Evolutionary conservation across 129 eudicot genomes (phyloP).

Genomic region (Tanacetum coccineum): DNA sequence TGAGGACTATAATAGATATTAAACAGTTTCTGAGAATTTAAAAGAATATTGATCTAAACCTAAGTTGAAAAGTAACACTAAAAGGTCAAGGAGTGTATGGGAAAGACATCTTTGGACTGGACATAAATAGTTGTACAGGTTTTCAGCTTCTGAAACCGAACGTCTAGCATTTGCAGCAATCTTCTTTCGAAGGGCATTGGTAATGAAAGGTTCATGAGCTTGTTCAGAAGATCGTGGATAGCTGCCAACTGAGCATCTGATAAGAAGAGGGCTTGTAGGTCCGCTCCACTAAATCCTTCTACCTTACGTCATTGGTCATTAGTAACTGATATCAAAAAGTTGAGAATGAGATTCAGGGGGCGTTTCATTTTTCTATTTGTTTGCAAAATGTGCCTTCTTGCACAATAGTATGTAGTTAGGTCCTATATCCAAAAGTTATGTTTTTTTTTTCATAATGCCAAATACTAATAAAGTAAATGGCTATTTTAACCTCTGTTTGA

Average conservation of each 20-base stretch:
- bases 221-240: slow-evolving; percentile 66
- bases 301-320: slow-evolving; percentile 67
- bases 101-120: slow-evolving; percentile 79
- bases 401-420: too few species aligned
- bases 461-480: too few species aligned
- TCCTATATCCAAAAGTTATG: too few species aligned
- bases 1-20: background rate
- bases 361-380: too few species aligned
- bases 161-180: slow-evolving; percentile 71
- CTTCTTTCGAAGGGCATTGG: slow-evolving; percentile 42
- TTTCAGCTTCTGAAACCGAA: slow-evolving; percentile 89
- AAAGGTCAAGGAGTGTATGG: slow-evolving; percentile 18
- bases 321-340: slow-evolving; percentile 50
- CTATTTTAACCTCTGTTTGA: too few species aligned
- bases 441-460: too few species aligned
- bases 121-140: slow-evolving; percentile 73
- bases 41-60: slow-evolving; percentile 3
- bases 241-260: slow-evolving; percentile 96
- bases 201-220: slow-evolving; percentile 46
- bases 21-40: background rate
- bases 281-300: slow-evolving; percentile 96
- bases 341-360: slow-evolving; percentile 4
- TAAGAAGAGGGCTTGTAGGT: slow-evolving; percentile 92
- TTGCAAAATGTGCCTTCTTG: too few species aligned
- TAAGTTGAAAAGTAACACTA: background rate